These are phyloP conservation scores for Ajuga chamaepitys DNA, from an alignment of 257 asterid species.

Conservation along the genomic window DNA sequence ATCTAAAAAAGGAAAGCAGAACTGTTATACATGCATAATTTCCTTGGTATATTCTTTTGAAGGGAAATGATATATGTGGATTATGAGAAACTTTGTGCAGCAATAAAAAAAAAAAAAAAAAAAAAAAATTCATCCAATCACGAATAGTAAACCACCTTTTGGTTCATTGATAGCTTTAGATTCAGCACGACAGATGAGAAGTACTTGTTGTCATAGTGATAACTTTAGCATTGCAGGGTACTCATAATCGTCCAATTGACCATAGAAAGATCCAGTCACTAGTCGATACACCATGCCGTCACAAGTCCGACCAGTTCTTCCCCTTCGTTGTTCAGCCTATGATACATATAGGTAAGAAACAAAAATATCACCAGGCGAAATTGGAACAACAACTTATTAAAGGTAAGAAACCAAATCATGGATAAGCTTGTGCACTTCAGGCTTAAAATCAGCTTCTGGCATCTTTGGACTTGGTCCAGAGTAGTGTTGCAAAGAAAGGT, in stretches of 20 bases:
- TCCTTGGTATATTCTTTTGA: too few relatives aligned
- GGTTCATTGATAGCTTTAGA: conserved; percentile 93
- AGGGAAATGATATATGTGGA: too few relatives aligned
- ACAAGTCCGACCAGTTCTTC: conserved; percentile 97
- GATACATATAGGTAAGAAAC: conserved; percentile 7
- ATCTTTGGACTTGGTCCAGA: conserved; percentile 62
- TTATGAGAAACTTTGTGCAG: too few relatives aligned
- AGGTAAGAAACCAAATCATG: conserved; percentile 73
- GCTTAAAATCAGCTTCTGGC: conserved; percentile 52
- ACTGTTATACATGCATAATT: too few relatives aligned
- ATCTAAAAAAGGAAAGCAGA: too few relatives aligned
- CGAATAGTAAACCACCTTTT: conserved; percentile 45
- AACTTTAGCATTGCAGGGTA: conserved; percentile 75
- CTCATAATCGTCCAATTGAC: conserved; percentile 68
- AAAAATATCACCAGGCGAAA: conserved; percentile 8
- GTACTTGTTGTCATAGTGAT: conserved; percentile 79
- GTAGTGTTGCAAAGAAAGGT: conserved; percentile 54
- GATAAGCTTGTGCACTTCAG: conserved; percentile 70
- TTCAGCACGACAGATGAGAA: conserved; percentile 74
- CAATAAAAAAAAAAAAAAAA: too few relatives aligned
- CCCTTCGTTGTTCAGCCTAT: conserved; percentile 96
- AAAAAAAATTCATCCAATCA: too few relatives aligned
- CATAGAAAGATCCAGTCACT: conserved; percentile 67
- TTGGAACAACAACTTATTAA: too few relatives aligned
- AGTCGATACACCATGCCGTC: conserved; percentile 81